phyloP scores from a whole-genome alignment of 169 alveolate species.

The Besnoitia besnoiti region DNA sequence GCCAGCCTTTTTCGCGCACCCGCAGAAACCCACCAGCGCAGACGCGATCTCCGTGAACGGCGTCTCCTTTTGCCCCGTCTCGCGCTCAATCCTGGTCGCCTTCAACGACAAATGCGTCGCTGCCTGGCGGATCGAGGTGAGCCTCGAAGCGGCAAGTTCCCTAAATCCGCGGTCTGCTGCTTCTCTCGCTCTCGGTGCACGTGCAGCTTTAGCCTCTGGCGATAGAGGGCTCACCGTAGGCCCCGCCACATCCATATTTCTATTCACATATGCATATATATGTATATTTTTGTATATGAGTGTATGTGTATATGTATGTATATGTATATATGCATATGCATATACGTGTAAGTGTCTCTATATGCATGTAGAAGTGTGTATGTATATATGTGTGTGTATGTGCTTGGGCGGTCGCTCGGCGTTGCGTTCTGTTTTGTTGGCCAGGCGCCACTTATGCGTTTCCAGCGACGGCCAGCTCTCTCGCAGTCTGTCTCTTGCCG shows the following conservation, averaged over 20 bases:
- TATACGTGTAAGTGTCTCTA: not conserved
- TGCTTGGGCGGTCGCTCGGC: too few species aligned
- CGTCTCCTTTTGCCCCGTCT: not conserved
- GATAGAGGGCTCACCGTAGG: too few species aligned
- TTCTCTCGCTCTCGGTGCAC: not conserved
- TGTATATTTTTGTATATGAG: not conserved
- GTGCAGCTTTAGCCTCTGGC: too few species aligned
- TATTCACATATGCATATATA: not conserved
- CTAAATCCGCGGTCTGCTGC: not conserved
- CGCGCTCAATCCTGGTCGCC: conserved; percentile 2
- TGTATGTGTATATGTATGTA: not conserved
- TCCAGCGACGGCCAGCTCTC: conserved; percentile 5
- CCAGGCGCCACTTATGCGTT: too few species aligned
- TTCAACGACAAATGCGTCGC: conserved; percentile 2
- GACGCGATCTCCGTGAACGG: not conserved
- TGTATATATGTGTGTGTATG: not conserved
- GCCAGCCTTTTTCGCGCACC: not conserved
- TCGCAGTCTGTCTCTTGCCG: not conserved
- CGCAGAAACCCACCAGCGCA: not conserved
- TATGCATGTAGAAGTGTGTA: not conserved
- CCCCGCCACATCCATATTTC: not conserved
- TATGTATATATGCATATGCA: not conserved
- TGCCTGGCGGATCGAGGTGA: conserved; percentile 21
- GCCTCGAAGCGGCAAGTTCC: too few species aligned
- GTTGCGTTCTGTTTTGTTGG: too few species aligned